These are phyloP conservation scores for Fusarium nurragi DNA, from an alignment of 2,329 filamentous ascomycete species.

Conservation along the genomic window DNA sequence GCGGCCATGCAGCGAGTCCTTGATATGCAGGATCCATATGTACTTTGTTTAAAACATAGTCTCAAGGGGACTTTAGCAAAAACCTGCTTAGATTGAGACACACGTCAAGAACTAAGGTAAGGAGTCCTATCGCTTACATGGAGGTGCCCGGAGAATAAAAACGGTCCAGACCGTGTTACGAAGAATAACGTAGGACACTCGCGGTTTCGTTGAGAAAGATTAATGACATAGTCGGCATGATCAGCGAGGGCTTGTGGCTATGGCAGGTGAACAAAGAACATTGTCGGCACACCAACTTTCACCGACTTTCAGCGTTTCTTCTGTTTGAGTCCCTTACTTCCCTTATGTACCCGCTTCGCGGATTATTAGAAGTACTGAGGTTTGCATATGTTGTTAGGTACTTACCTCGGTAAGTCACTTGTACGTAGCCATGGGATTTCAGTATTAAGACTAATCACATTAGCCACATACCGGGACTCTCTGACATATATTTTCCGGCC, in stretches of 20 bases:
- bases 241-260: background rate
- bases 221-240: background rate
- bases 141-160: background rate
- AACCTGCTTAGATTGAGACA: background rate
- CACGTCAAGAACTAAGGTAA: background rate
- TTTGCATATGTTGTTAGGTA: no score
- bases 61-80: background rate
- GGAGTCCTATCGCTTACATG: background rate
- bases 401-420: background rate
- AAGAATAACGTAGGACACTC: no score
- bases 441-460: background rate
- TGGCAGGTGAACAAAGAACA: background rate
- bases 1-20: no score
- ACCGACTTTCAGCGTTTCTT: slow-evolving; percentile 22
- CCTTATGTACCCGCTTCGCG: background rate
- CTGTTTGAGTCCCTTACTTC: slow-evolving; percentile 5
- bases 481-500: background rate
- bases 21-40: no score
- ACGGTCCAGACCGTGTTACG: background rate
- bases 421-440: background rate
- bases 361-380: background rate
- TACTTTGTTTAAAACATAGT: no score
- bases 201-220: no score
- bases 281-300: background rate
- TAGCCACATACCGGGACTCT: background rate